phyloP scores from a whole-genome alignment of 768 basidiomycete genomes.

The Strobilomyces confusus region DNA sequence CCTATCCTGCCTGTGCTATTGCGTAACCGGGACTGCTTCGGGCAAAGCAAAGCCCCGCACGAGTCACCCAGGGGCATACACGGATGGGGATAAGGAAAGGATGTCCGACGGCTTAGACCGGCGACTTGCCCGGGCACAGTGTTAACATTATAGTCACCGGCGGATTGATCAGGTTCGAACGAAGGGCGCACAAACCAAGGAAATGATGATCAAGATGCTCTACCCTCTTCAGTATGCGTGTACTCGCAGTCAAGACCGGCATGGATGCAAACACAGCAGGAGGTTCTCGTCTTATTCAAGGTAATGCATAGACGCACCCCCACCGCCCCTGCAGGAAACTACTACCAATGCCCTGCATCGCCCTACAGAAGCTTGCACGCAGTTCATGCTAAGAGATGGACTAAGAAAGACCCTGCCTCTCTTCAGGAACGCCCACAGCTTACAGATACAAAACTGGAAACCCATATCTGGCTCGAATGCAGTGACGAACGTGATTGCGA shows the following conservation, averaged over 20 bases:
- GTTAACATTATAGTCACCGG: neutral
- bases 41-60: constrained; percentile 2
- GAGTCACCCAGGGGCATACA: neutral
- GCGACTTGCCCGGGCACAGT: constrained; percentile 17
- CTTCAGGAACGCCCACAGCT: neutral
- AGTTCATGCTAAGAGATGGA: constrained; percentile 48
- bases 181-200: too few species aligned
- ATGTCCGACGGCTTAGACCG: neutral
- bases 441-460: constrained; percentile 38
- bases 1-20: neutral
- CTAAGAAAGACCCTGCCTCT: constrained; percentile 1
- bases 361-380: constrained; percentile 58
- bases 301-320: too few species aligned
- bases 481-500: constrained; percentile 28
- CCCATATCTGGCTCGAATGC: constrained; percentile 43
- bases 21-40: constrained; percentile 1
- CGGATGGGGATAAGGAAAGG: constrained; percentile 1
- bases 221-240: too few species aligned
- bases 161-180: too few species aligned
- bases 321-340: constrained; percentile 58
- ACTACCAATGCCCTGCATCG: constrained; percentile 49
- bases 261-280: too few species aligned
- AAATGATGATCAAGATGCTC: too few species aligned
- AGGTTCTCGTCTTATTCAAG: too few species aligned
- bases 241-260: too few species aligned